Conservation (phyloP, 495 filamentous ascomycete genomes). For the Penicillium coprophilum region DNA sequence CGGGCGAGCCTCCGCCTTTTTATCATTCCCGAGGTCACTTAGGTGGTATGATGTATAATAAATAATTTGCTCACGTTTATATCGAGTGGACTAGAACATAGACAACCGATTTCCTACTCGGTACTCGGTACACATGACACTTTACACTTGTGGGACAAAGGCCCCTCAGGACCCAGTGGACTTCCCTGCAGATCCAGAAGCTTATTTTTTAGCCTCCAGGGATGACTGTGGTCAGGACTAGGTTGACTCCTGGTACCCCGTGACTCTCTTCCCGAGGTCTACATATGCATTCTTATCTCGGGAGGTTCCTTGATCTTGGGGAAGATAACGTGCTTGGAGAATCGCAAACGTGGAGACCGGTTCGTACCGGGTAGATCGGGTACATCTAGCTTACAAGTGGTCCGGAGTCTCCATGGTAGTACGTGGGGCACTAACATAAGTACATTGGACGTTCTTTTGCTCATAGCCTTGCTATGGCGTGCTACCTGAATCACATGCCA, state of each 20-base stretch:
- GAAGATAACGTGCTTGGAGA: slow-evolving; percentile 1
- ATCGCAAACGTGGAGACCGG: not conserved
- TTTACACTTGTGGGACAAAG: not conserved
- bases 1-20: slow-evolving; percentile 2
- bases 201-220: not conserved
- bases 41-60: not conserved
- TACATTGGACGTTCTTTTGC: not conserved
- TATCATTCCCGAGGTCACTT: not conserved
- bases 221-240: not conserved
- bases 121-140: not conserved
- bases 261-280: slow-evolving; percentile 1
- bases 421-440: not conserved
- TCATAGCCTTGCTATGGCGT: not conserved
- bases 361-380: not conserved
- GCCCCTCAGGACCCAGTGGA: not conserved
- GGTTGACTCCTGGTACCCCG: not conserved
- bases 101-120: not conserved
- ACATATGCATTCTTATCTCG: slow-evolving; percentile 9
- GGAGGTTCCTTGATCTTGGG: not conserved
- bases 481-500: not conserved
- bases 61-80: not conserved
- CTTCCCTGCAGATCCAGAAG: slow-evolving; percentile 5
- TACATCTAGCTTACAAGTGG: not conserved
- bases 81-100: too few relatives aligned
- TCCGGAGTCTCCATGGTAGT: not conserved